Conservation (phyloP, 192 early-diverging fungal genomes). For the Allomyces macrogynus region DNA sequence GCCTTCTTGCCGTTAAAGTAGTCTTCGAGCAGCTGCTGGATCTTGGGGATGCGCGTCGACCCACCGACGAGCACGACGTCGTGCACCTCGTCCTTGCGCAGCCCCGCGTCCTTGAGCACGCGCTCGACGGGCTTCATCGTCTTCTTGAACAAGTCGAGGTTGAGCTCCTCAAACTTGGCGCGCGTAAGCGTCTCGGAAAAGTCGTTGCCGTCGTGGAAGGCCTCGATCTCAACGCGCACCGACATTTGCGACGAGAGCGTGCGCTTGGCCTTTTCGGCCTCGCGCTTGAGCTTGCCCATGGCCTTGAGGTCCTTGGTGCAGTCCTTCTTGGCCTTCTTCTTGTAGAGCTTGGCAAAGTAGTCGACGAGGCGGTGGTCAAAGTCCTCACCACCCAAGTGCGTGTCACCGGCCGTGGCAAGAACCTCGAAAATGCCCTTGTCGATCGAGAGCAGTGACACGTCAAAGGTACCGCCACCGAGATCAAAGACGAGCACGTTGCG, state of each 20-base stretch:
- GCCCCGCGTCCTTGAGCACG: conserved; percentile 74
- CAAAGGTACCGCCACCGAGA: conserved; percentile 94
- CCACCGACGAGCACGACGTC: conserved; percentile 96
- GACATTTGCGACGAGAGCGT: conserved; percentile 82
- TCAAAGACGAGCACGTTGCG: conserved; percentile 89
- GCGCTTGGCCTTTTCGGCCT: conserved; percentile 94
- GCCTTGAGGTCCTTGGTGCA: conserved; percentile 64
- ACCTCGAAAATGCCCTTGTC: conserved; percentile 95
- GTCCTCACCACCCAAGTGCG: conserved; percentile 94
- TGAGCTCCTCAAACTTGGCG: conserved; percentile 92
- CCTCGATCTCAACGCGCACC: conserved; percentile 80
- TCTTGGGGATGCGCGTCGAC: conserved; percentile 97
- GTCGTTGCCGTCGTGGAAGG: conserved; percentile 68
- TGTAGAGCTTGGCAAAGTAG: conserved; percentile 80
- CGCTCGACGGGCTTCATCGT: conserved; percentile 85
- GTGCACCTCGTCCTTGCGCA: conserved; percentile 70
- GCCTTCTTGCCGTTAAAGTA: conserved; percentile 96
- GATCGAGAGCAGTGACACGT: conserved; percentile 90
- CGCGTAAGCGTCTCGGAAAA: conserved; percentile 85
- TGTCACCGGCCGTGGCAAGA: conserved; percentile 87
- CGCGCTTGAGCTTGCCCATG: conserved; percentile 84
- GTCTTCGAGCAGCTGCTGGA: conserved; percentile 74
- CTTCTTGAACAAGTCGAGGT: conserved; percentile 79
- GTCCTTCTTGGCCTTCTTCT: conserved; percentile 76
- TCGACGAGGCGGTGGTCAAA: conserved; percentile 90